These are phyloP conservation scores for Thymus quinquecostatus DNA, from an alignment of 257 asterid species.

Conservation along the genomic window DNA sequence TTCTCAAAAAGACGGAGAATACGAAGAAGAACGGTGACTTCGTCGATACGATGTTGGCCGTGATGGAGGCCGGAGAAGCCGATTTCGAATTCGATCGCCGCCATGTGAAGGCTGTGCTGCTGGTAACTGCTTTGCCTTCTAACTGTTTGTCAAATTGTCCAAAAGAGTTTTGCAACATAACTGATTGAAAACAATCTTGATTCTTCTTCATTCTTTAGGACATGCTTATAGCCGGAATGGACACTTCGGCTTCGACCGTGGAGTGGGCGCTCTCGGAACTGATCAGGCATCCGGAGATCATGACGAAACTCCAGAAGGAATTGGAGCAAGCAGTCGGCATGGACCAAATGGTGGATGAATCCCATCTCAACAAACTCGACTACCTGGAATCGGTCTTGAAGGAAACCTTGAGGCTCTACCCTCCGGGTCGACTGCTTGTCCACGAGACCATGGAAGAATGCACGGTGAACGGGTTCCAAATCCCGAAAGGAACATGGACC, in stretches of 20 bases:
- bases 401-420: constrained; percentile 41
- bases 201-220: constrained; percentile 24
- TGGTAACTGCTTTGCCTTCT: constrained; percentile 30
- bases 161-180: not conserved
- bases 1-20: not conserved
- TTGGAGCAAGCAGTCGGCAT: constrained; percentile 28
- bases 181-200: too few species aligned
- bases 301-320: constrained; percentile 34
- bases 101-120: constrained; percentile 44
- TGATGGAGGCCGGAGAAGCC: constrained; percentile 40
- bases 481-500: constrained; percentile 32
- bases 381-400: constrained; percentile 33
- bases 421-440: constrained; percentile 20
- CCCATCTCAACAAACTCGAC: constrained; percentile 36
- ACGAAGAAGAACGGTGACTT: constrained; percentile 27
- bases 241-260: constrained; percentile 23
- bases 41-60: constrained; percentile 38
- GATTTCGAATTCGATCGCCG: constrained; percentile 45
- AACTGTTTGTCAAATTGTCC: not conserved
- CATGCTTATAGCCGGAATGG: constrained; percentile 30
- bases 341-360: constrained; percentile 33
- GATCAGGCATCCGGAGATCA: constrained; percentile 15
- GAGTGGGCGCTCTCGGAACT: constrained; percentile 33
- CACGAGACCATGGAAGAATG: constrained; percentile 38
- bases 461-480: constrained; percentile 20